Base-by-base conservation (phyloP, 352 stramenopile genomes). In the Phytophthora vignae region DNA sequence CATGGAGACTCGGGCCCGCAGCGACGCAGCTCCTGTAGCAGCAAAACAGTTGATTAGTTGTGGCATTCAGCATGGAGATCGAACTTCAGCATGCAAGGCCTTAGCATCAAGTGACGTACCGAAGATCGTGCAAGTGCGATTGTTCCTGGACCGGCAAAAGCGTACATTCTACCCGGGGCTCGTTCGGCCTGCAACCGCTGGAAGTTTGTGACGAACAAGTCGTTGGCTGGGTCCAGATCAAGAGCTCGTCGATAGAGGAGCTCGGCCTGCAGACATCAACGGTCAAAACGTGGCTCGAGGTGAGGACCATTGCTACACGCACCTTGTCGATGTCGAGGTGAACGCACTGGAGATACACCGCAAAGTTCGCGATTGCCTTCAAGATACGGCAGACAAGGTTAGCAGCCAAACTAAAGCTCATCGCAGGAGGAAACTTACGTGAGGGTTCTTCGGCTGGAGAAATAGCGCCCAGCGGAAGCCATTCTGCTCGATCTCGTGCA, bases 381-480 rank as follows among this genome's bases (percentile, higher is more conserved):
- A 42, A 53, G 42, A 17, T 61, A 27, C n/a, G 10, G 15, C n/a
- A 6, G 15, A 9, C 5, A n/a, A 27, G 17, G 58, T 64, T 44
- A 56, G 48, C 19, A 15, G 1, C n/a, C 38, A 17, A n/a, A n/a
- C 36, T 15, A 17, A 1, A 31, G 36, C 14, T 42, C 11, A 42
- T 42, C 36, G 3, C 36, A 42, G 15, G 36, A 17, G 10, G 10
- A 61, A 40, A 65, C 70, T 55, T 69, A 92, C 85, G 12, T 90
- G 67, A 12, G 82, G 67, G 36, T 85, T 83, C 25, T 73, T 83
- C 4, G 85, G 81, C 6, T 85, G 63, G 4, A 92, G 74, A 55
- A 88, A 83, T 17, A 91, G 65, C n/a, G 85, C 76, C 85, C 85
- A 95, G 50, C 78, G 77, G 49, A 94, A 90, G 48, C 70, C 87